Evolutionary conservation across 192 early-diverging fungal species (phyloP).

Genomic region (Gigaspora rosea): DNA sequence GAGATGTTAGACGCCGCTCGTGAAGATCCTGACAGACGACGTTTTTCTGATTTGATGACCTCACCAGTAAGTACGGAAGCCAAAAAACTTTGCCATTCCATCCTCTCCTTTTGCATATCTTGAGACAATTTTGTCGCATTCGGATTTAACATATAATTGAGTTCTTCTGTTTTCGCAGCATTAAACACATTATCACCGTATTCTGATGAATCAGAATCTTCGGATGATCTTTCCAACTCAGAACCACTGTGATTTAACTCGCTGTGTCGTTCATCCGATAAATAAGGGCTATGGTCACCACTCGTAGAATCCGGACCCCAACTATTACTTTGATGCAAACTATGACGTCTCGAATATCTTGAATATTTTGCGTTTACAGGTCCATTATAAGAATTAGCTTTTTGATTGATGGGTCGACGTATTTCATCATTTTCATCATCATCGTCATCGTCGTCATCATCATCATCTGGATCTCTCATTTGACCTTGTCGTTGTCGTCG

Average conservation of each 20-base stretch:
- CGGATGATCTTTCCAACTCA: too few relatives aligned
- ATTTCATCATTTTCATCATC: not conserved
- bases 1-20: not conserved
- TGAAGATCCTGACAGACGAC: slow-evolving; percentile 57
- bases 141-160: too few relatives aligned
- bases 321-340: not conserved
- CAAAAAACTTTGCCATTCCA: slow-evolving; percentile 87
- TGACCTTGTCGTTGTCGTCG: not conserved
- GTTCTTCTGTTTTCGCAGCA: too few relatives aligned
- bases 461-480: not conserved
- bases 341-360: not conserved
- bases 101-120: slow-evolving; percentile 64
- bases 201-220: too few relatives aligned
- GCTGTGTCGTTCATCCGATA: too few relatives aligned
- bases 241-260: too few relatives aligned
- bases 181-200: too few relatives aligned
- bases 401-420: not conserved
- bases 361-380: not conserved
- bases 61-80: slow-evolving; percentile 79
- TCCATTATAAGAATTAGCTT: not conserved
- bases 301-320: not conserved
- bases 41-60: slow-evolving; percentile 82
- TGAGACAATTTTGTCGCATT: not conserved
- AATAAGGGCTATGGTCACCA: not conserved
- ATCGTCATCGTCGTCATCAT: not conserved